phyloP scores from a whole-genome alignment of 495 filamentous ascomycete species.

The Xylona heveae region DNA sequence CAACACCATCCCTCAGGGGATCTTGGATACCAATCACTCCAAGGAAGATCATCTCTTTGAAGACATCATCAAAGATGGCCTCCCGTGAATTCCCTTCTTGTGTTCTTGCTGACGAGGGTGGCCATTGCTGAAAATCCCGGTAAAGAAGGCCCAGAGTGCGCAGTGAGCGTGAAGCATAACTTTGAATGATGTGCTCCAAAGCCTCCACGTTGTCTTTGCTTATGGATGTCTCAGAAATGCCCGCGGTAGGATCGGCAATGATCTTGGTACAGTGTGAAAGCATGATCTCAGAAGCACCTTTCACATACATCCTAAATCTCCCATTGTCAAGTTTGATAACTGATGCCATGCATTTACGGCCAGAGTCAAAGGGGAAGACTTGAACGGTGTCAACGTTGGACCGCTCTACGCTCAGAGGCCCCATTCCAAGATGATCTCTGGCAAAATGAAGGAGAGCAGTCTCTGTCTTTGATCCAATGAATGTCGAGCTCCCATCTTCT shows the following conservation, averaged over 20 bases:
- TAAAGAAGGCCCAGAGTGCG: slow-evolving; percentile 43
- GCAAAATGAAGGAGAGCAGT: slow-evolving; percentile 44
- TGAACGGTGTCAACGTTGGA: slow-evolving; percentile 40
- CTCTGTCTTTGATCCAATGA: slow-evolving; percentile 52
- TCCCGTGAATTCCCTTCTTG: slow-evolving; percentile 27
- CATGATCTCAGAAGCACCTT: slow-evolving; percentile 70
- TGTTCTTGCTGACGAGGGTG: slow-evolving; percentile 22
- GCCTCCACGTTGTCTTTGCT: slow-evolving; percentile 4
- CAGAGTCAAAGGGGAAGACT: slow-evolving; percentile 70
- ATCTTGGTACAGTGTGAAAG: slow-evolving; percentile 8
- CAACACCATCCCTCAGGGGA: slow-evolving; percentile 42
- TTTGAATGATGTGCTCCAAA: slow-evolving; percentile 21
- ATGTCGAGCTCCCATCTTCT: slow-evolving; percentile 22
- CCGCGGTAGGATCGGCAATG: slow-evolving; percentile 1
- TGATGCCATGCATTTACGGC: slow-evolving; percentile 73
- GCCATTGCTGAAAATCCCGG: slow-evolving; percentile 41
- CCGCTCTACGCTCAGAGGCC: slow-evolving; percentile 32
- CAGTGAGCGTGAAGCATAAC: slow-evolving; percentile 35
- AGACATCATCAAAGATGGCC: slow-evolving; percentile 34
- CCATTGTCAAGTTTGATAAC: slow-evolving; percentile 46
- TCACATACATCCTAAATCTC: slow-evolving; percentile 53
- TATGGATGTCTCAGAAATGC: slow-evolving; percentile 1
- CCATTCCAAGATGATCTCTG: slow-evolving; percentile 38
- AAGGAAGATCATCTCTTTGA: slow-evolving; percentile 37
- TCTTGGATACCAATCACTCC: slow-evolving; percentile 47